Percentiles rank a stretch among this genome's conserved stretches.
Evolutionary conservation across 352 stramenopile species (phyloP).

Genomic region (Phytophthora pini): DNA sequence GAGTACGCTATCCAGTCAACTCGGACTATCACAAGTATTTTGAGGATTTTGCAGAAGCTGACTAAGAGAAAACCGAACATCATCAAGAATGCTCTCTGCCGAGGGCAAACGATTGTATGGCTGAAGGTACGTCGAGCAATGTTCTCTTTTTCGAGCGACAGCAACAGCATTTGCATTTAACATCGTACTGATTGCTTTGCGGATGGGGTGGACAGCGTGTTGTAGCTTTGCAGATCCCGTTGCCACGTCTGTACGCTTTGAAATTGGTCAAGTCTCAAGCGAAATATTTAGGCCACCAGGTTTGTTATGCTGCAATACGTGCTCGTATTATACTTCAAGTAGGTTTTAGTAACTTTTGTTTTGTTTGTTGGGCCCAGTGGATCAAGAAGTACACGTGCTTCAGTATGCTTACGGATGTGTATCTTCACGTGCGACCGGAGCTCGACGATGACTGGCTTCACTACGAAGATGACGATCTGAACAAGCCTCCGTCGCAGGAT

Average conservation of each 20-base stretch:
- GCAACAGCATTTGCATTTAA: conserved; percentile 3
- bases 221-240: conserved; percentile 68
- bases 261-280: conserved; percentile 89
- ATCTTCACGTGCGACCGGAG: conserved; percentile 77
- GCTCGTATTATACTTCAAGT: not conserved
- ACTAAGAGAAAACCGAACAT: conserved; percentile 88
- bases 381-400: conserved; percentile 88
- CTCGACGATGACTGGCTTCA: conserved; percentile 85
- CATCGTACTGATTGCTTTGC: conserved; percentile 2
- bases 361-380: conserved; percentile 54
- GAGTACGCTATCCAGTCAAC: conserved; percentile 75
- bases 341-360: not conserved
- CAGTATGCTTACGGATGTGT: conserved; percentile 77
- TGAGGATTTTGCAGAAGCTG: conserved; percentile 83
- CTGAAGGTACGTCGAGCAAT: conserved; percentile 55
- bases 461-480: conserved; percentile 83
- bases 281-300: conserved; percentile 82
- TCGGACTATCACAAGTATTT: conserved; percentile 77
- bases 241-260: conserved; percentile 75
- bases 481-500: conserved; percentile 71
- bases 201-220: conserved; percentile 51
- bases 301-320: conserved; percentile 23
- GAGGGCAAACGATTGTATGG: conserved; percentile 80
- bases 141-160: not conserved
- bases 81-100: conserved; percentile 83